Evolutionary conservation across 2,329 filamentous ascomycete genomes (phyloP).

Genomic region (Pestalotiopsis fici): DNA sequence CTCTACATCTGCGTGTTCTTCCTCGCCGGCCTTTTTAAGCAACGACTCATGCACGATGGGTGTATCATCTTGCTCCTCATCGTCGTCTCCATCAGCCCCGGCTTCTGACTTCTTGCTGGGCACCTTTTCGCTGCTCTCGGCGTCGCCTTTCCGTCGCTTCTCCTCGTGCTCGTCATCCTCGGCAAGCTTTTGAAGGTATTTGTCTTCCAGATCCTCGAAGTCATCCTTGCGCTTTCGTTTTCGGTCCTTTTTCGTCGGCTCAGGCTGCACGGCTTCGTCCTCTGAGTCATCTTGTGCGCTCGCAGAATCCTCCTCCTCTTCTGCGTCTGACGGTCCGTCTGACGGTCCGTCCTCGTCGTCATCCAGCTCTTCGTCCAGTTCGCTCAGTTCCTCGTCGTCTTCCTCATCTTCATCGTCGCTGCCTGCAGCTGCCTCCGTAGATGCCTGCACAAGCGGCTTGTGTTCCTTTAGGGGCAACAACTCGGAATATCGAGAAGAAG

Average conservation of each 20-base stretch:
- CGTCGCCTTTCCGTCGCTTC: constrained; percentile 54
- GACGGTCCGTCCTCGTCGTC: constrained; percentile 23
- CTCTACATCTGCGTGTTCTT: constrained; percentile 50
- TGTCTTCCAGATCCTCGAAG: constrained; percentile 69
- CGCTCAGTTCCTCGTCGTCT: constrained; percentile 35
- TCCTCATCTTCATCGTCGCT: constrained; percentile 28
- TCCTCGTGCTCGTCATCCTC: constrained; percentile 53
- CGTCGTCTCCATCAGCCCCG: constrained; percentile 32
- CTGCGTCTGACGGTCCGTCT: constrained; percentile 35
- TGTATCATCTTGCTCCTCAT: constrained; percentile 35
- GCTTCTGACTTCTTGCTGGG: background rate
- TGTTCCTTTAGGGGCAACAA: constrained; percentile 32
- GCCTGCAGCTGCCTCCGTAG: constrained; percentile 18
- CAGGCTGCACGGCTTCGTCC: constrained; percentile 34
- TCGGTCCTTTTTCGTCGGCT: constrained; percentile 49
- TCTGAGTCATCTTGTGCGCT: constrained; percentile 34
- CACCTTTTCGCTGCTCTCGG: constrained; percentile 25
- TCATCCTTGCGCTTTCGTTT: constrained; percentile 70
- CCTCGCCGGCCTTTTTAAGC: constrained; percentile 43
- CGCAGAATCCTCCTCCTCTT: constrained; percentile 32
- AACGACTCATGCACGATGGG: constrained; percentile 60
- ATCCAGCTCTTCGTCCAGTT: constrained; percentile 33
- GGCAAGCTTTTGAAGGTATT: constrained; percentile 68
- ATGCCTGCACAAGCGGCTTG: constrained; percentile 26
- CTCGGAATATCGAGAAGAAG: constrained; percentile 45